Evolutionary conservation across 768 basidiomycete species (phyloP).

Genomic region (Amanita brunnescens): DNA sequence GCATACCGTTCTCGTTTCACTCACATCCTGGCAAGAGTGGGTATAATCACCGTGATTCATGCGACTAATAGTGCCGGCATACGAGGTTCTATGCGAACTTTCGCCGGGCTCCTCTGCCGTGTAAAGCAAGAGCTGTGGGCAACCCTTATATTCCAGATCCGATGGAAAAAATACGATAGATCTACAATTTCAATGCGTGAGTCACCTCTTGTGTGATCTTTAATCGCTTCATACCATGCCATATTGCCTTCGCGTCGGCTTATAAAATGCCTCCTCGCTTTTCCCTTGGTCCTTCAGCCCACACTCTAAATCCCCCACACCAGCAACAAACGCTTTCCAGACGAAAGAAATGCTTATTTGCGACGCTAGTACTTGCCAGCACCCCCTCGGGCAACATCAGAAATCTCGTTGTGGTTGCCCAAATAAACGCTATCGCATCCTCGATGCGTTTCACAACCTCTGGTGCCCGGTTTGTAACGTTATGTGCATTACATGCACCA

Average conservation of each 20-base stretch:
- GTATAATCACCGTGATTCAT: neutral
- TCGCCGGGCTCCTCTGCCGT: neutral
- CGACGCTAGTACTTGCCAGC: conserved; percentile 17
- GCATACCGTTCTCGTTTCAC: neutral
- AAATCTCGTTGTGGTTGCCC: conserved; percentile 26
- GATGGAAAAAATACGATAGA: conserved; percentile 1
- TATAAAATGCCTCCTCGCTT: conserved; percentile 1
- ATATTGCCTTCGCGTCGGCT: neutral
- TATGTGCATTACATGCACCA: conserved; percentile 20
- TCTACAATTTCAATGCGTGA: neutral
- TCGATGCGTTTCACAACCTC: conserved; percentile 24
- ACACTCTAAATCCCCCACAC: neutral
- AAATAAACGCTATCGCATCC: conserved; percentile 19
- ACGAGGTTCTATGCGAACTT: conserved; percentile 5
- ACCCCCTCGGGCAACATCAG: conserved; percentile 17
- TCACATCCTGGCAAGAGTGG: neutral
- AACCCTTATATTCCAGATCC: conserved; percentile 1
- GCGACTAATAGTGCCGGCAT: neutral
- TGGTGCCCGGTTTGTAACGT: conserved; percentile 25
- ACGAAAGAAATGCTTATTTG: neutral
- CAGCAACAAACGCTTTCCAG: neutral
- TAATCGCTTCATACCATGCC: conserved; percentile 5
- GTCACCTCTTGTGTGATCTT: neutral
- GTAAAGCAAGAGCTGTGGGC: neutral
- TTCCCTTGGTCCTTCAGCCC: neutral